A percentile compares a stretch with the other conserved stretches of the same genome.
Evolutionary conservation across 352 stramenopile species (phyloP).

Genomic region (Thalassiosira ordinaria): DNA sequence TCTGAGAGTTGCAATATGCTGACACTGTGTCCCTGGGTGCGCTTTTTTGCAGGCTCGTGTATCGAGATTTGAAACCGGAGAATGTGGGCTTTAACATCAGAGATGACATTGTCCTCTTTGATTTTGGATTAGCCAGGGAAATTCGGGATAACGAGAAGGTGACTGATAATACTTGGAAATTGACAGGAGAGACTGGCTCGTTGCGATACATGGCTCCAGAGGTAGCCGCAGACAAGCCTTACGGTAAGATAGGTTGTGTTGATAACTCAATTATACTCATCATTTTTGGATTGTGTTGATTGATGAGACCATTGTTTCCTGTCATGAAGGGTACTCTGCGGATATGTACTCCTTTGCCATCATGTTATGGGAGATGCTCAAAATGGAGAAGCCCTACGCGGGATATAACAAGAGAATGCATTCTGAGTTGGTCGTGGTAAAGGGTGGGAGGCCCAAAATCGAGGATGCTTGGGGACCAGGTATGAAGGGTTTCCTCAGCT

Average conservation of each 20-base stretch:
- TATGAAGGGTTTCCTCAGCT: conserved; percentile 16
- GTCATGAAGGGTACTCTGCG: conserved; percentile 79
- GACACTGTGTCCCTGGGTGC: too few species aligned
- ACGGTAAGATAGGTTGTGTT: too few species aligned
- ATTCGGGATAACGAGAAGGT: conserved; percentile 37
- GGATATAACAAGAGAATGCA: conserved; percentile 68
- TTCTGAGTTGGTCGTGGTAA: conserved; percentile 64
- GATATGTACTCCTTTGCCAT: conserved; percentile 80
- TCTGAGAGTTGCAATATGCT: too few species aligned
- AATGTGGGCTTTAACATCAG: conserved; percentile 50
- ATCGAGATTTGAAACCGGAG: conserved; percentile 39
- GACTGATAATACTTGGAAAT: conserved; percentile 48
- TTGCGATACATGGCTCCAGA: conserved; percentile 80
- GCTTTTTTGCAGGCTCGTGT: conserved; percentile 27
- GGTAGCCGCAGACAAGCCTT: conserved; percentile 66
- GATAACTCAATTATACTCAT: too few species aligned
- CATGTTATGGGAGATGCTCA: conserved; percentile 76
- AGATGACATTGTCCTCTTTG: conserved; percentile 54
- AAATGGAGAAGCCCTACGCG: conserved; percentile 71
- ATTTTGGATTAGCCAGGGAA: conserved; percentile 57
- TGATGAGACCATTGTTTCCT: too few species aligned
- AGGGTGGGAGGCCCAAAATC: conserved; percentile 57
- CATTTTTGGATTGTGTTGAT: too few species aligned
- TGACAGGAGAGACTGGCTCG: conserved; percentile 77
- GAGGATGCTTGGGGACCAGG: conserved; percentile 29